A percentile compares a stretch with the other conserved stretches of the same genome.
Evolutionary conservation across 2,329 filamentous ascomycete genomes (phyloP).

Genomic region (Aspergillus fumigatus): DNA sequence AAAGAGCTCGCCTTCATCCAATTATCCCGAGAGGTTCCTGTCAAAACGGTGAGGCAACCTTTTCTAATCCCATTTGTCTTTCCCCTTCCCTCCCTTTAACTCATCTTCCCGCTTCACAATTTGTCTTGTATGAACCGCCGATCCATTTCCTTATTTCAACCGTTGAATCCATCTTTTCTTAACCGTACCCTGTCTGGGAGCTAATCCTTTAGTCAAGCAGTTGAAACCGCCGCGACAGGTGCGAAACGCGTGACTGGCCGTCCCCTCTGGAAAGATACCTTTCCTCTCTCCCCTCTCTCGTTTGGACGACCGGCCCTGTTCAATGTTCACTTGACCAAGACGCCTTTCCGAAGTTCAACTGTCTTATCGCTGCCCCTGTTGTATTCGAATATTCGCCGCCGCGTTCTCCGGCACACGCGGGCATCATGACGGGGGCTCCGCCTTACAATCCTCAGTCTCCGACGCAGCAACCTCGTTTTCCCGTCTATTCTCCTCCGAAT

Average conservation of each 20-base stretch:
- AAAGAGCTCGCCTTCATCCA: background rate
- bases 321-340: background rate
- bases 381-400: conserved; percentile 18
- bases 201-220: background rate
- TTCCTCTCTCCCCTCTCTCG: background rate
- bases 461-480: conserved; percentile 39
- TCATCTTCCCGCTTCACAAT: conserved; percentile 9
- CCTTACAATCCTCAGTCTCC: conserved; percentile 44
- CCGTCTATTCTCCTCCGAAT: conserved; percentile 40
- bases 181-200: background rate
- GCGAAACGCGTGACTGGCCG: background rate
- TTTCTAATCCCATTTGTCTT: conserved; percentile 13
- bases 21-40: background rate
- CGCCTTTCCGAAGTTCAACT: background rate
- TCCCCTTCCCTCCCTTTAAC: conserved; percentile 21
- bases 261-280: background rate
- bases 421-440: conserved; percentile 42
- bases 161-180: conserved; percentile 2
- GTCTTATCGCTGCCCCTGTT: conserved; percentile 2
- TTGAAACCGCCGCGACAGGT: background rate
- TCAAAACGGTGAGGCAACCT: conserved; percentile 1
- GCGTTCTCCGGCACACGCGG: conserved; percentile 27
- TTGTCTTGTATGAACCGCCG: background rate
- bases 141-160: conserved; percentile 1
- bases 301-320: conserved; percentile 1